Conservation (phyloP, 345 rosid species). For the Rubroshorea leprosula region DNA sequence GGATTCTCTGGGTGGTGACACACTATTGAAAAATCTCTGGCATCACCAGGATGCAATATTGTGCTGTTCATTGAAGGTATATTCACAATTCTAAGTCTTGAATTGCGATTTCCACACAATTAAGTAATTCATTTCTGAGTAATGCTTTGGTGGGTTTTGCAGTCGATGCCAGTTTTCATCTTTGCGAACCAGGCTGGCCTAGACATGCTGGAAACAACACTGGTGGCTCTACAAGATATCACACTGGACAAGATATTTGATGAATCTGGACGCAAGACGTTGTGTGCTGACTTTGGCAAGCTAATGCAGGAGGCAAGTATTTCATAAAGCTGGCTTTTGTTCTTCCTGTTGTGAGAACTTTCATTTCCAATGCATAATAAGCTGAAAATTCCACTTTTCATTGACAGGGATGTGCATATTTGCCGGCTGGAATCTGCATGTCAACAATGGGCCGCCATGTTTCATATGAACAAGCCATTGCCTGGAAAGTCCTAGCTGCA, state of each 20-base stretch:
- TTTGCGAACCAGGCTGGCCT: constrained; percentile 98
- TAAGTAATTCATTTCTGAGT: too few species aligned
- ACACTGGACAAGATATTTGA: constrained; percentile 85
- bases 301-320: constrained; percentile 79
- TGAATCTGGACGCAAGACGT: constrained; percentile 77
- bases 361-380: too few species aligned
- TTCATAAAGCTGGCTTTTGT: not conserved
- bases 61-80: constrained; percentile 89
- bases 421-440: constrained; percentile 87
- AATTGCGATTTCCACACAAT: too few species aligned
- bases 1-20: constrained; percentile 53
- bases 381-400: constrained; percentile 1
- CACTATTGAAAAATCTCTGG: constrained; percentile 76
- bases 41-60: constrained; percentile 83
- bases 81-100: too few species aligned
- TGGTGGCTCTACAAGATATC: constrained; percentile 90
- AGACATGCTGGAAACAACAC: constrained; percentile 97
- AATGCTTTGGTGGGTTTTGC: constrained; percentile 24
- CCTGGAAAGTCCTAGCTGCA: constrained; percentile 88
- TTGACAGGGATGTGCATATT: constrained; percentile 68
- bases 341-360: not conserved
- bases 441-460: constrained; percentile 94
- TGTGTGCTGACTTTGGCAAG: constrained; percentile 73
- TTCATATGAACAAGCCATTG: constrained; percentile 86
- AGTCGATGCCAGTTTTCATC: constrained; percentile 79